Evolutionary conservation across 306 rosid species (phyloP), one percentile per base, ranked within the genome.

Genomic region (Nissolia schottii): DNA sequence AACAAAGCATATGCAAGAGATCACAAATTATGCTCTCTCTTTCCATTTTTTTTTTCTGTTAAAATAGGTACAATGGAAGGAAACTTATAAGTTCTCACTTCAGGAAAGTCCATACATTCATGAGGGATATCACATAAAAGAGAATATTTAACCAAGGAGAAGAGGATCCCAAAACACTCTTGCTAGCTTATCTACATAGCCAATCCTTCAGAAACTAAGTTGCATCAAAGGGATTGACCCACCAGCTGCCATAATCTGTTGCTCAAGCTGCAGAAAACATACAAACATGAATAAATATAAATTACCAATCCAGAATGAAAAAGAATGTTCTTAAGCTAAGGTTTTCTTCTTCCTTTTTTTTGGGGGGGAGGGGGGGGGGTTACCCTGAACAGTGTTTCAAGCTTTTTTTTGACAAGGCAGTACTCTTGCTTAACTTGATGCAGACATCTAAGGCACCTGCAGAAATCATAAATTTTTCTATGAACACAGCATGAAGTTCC

Each of bases 201-300:
- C 80, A 43, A 61, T 35, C 43, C 54, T 71, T 83, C 41, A 88
- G 81, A 82, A 85, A 68, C 85, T 34, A 64, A 79, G 75, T 73
- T 91, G 91, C 70, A 67, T 29, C 75, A 74, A 46, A 28, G 97
- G 97, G 71, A 95, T 85, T 67, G 96, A 85, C 65, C 99, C 99
- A 49, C 99, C 99, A 65, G 96, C 99, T 69, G 88, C 87, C 78
- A 89, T 80, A 74, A 95, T 92, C 81, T 89, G 99, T 56, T 87
- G 91, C 85, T 95, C 97, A 62, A 91, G 86, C 99, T 95, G 92
- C 86, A 95, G 67, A 38, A 64, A 43, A 65, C 16, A 83, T 31
- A 15, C 59, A 48, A 7, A 28, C n/a, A n/a, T n/a, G n/a, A 56
- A 74, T 22, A 54, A 51, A 28, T 18, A 48, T 54, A 22, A 70